phyloP scores from a whole-genome alignment of 225 moss, liverwort and hornwort genomes.

The Climacium dendroides region DNA sequence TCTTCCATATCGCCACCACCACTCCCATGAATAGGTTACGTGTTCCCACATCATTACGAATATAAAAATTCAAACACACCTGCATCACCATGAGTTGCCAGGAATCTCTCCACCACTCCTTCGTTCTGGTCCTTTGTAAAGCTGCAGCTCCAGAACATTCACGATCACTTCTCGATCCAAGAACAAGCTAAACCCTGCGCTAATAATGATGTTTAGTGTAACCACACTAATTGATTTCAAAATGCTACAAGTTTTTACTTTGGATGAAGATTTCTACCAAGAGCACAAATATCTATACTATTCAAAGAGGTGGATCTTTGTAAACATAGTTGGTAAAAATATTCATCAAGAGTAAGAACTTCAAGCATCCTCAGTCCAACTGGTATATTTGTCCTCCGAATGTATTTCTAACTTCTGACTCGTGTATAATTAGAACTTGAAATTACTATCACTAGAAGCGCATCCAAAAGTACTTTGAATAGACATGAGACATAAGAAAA shows the following conservation, averaged over 20 bases:
- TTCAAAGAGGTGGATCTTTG: no score
- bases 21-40: neutral
- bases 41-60: neutral
- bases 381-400: neutral
- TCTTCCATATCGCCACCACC: neutral
- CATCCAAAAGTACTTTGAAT: no score
- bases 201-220: no score
- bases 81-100: slow-evolving; percentile 38
- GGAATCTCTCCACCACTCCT: slow-evolving; percentile 75
- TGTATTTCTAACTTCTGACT: neutral
- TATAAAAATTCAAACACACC: slow-evolving; percentile 21
- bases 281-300: no score
- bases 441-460: no score
- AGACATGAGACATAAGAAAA: no score
- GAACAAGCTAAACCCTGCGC: no score
- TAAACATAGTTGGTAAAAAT: no score
- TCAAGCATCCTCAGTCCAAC: neutral
- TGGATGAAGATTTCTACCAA: no score
- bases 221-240: no score
- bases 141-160: slow-evolving; percentile 26
- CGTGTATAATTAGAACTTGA: neutral
- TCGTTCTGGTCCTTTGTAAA: slow-evolving; percentile 85
- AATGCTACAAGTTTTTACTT: no score
- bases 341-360: no score
- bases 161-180: neutral